A percentile compares a stretch with the other conserved stretches of the same genome.
These are phyloP conservation scores for Coemansia furcata DNA, from an alignment of 192 early-diverging fungal genomes.

Conservation along the genomic window DNA sequence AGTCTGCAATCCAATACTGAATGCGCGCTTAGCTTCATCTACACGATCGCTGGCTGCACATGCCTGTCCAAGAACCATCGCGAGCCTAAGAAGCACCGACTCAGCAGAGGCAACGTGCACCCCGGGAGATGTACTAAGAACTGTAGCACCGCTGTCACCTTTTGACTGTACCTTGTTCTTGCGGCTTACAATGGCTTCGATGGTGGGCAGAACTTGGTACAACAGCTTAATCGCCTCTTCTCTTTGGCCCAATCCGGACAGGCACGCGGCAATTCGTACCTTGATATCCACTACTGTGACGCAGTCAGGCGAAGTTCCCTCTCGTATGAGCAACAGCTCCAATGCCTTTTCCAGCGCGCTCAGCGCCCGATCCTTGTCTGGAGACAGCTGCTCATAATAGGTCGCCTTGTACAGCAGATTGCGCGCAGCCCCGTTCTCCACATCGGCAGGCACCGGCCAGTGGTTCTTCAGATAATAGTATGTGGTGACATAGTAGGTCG, in stretches of 20 bases:
- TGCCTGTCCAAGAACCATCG: conserved; percentile 11
- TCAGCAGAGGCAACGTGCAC: conserved; percentile 6
- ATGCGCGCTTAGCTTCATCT: conserved; percentile 17
- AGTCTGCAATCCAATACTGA: conserved; percentile 29
- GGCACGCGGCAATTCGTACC: conserved; percentile 35
- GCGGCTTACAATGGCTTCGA: conserved; percentile 1
- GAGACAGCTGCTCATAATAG: conserved; percentile 26
- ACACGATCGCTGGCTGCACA: conserved; percentile 6
- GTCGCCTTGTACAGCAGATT: conserved; percentile 36
- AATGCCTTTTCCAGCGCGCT: conserved; percentile 20
- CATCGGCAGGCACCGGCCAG: conserved; percentile 31
- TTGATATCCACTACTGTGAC: conserved; percentile 25
- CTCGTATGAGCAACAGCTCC: conserved; percentile 5
- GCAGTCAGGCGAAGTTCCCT: conserved; percentile 3
- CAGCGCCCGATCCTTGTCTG: conserved; percentile 20
- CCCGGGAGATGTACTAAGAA: background rate
- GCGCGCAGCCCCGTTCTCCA: conserved; percentile 5
- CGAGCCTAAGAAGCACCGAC: conserved; percentile 15
- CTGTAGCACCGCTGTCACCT: background rate
- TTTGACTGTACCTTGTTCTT: conserved; percentile 6
- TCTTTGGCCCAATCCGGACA: conserved; percentile 10
- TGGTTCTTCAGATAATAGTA: conserved; percentile 28
- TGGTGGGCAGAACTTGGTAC: conserved; percentile 6
- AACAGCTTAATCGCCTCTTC: conserved; percentile 9
- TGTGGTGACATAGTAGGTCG: conserved; percentile 21